A percentile compares a stretch with the other conserved stretches of the same genome.
phyloP scores from a whole-genome alignment of 1,284 basidiomycete species.

The Volvariella surrecta region DNA sequence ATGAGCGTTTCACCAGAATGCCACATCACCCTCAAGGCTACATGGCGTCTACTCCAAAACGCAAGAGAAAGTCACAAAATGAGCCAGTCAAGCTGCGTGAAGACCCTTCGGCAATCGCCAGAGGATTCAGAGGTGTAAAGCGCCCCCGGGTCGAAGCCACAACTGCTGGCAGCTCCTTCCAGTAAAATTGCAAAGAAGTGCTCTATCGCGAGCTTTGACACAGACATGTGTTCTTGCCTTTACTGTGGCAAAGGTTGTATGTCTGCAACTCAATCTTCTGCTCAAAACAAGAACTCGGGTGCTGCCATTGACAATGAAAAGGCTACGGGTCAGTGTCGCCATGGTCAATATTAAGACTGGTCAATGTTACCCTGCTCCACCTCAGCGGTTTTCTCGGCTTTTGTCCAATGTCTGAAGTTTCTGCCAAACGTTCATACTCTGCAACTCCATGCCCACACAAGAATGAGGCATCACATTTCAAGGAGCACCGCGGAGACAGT shows the following conservation, averaged over 20 bases:
- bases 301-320: too few species aligned
- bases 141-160: too few species aligned
- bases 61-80: too few species aligned
- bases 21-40: too few species aligned
- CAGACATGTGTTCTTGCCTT: slow-evolving; percentile 22
- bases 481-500: slow-evolving; percentile 18
- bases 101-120: too few species aligned
- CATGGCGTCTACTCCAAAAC: too few species aligned
- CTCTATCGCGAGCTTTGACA: slow-evolving; percentile 20
- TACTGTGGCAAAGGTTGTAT: slow-evolving; percentile 20
- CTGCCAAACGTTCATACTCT: slow-evolving; percentile 26
- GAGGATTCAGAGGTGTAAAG: too few species aligned
- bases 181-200: slow-evolving; percentile 14
- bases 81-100: too few species aligned
- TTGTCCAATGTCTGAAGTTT: slow-evolving; percentile 21
- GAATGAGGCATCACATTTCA: slow-evolving; percentile 20
- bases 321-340: too few species aligned
- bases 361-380: slow-evolving; percentile 18
- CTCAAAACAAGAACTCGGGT: too few species aligned
- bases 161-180: too few species aligned
- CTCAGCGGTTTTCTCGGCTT: slow-evolving; percentile 17
- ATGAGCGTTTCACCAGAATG: too few species aligned
- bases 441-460: slow-evolving; percentile 19
- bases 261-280: slow-evolving; percentile 1
- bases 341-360: slow-evolving; percentile 16